These are phyloP conservation scores for Lentinula boryana DNA, from an alignment of 768 basidiomycete species.

Conservation along the genomic window DNA sequence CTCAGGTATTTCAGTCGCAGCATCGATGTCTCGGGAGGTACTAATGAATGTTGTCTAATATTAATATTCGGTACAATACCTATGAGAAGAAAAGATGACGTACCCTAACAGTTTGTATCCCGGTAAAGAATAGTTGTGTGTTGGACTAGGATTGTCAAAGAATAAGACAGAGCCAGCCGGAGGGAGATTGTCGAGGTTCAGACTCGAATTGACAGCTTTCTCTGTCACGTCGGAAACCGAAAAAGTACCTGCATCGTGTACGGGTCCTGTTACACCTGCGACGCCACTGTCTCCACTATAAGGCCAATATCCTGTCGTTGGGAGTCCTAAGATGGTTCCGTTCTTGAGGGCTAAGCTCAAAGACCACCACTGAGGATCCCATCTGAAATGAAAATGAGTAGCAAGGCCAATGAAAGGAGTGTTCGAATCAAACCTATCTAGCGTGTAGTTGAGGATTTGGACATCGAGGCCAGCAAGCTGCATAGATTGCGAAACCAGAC, in stretches of 20 bases:
- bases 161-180: constrained; percentile 17
- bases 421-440: constrained; percentile 14
- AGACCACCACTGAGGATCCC: constrained; percentile 28
- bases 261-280: constrained; percentile 18
- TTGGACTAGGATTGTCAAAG: constrained; percentile 27
- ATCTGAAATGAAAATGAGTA: constrained; percentile 11
- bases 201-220: constrained; percentile 12
- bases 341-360: constrained; percentile 22
- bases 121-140: constrained; percentile 20
- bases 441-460: constrained; percentile 18
- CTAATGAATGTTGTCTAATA: constrained; percentile 6
- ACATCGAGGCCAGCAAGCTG: constrained; percentile 18
- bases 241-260: constrained; percentile 16
- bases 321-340: constrained; percentile 21
- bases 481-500: constrained; percentile 19
- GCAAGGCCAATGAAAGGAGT: background rate
- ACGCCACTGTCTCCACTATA: constrained; percentile 23
- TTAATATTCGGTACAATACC: background rate
- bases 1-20: constrained; percentile 16
- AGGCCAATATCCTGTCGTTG: constrained; percentile 26
- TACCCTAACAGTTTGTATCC: constrained; percentile 23
- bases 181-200: constrained; percentile 16
- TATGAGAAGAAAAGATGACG: background rate
- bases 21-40: constrained; percentile 16
- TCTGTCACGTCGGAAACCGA: constrained; percentile 6